Evolutionary conservation across 805 yeast species (phyloP).

Genomic region (Candida xiaguanensis): DNA sequence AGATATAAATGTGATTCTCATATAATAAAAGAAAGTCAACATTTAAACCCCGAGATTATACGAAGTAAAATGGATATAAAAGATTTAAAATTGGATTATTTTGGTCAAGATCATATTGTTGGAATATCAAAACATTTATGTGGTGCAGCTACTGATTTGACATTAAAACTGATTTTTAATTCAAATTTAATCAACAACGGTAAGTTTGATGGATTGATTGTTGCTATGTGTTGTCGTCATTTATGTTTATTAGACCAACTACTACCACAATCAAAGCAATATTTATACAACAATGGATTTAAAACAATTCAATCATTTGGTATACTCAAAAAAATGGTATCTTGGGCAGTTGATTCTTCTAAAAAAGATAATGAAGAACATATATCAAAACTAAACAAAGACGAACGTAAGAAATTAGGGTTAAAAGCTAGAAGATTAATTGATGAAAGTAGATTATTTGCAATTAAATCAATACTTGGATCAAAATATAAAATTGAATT

Average conservation of each 20-base stretch:
- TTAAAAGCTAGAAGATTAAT: constrained; percentile 64
- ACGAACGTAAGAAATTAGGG: constrained; percentile 60
- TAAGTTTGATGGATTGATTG: constrained; percentile 54
- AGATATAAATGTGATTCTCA: constrained; percentile 77
- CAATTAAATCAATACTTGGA: constrained; percentile 31
- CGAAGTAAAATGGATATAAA: constrained; percentile 76
- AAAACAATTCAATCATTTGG: constrained; percentile 35
- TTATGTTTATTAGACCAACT: constrained; percentile 63
- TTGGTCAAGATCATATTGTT: constrained; percentile 40
- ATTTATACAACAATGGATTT: constrained; percentile 32
- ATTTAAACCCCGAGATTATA: constrained; percentile 29
- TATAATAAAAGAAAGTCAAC: constrained; percentile 38
- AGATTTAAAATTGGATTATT: constrained; percentile 55
- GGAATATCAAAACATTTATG: constrained; percentile 87
- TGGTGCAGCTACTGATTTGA: constrained; percentile 90
- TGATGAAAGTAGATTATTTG: constrained; percentile 65
- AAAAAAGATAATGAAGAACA: constrained; percentile 20
- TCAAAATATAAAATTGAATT: constrained; percentile 45
- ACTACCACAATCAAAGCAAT: constrained; percentile 43
- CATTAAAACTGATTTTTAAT: constrained; percentile 60
- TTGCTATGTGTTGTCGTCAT: constrained; percentile 94
- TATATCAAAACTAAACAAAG: constrained; percentile 15
- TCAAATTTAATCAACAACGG: constrained; percentile 18
- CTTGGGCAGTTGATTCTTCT: constrained; percentile 87
- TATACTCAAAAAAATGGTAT: constrained; percentile 58